phyloP scores from a whole-genome alignment of 768 basidiomycete genomes.

The Fomitopsis pulvina region DNA sequence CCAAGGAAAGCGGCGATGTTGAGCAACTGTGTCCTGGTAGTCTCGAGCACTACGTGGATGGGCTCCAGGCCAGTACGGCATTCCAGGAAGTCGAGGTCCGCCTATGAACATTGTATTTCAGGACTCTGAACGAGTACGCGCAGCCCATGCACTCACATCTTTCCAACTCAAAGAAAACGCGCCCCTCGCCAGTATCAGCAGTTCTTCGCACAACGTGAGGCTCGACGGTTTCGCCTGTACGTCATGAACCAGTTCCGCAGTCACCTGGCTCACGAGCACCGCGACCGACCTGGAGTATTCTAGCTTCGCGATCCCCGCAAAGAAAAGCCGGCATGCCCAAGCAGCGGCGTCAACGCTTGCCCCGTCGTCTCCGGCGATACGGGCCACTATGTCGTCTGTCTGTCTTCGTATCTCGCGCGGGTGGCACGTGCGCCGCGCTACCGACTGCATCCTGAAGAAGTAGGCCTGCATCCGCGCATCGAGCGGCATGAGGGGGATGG shows the following conservation, averaged over 20 bases:
- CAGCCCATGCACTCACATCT: no score
- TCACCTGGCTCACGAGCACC: neutral
- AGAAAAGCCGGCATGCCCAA: neutral
- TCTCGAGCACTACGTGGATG: neutral
- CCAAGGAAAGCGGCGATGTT: slow-evolving; percentile 5
- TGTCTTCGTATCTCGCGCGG: neutral
- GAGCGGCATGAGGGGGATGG: neutral
- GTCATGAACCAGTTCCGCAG: neutral
- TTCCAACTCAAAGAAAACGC: neutral
- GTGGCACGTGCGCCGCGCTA: slow-evolving; percentile 1
- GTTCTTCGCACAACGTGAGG: no score
- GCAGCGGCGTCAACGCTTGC: neutral
- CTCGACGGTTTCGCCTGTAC: neutral
- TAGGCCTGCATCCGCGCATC: slow-evolving; percentile 3
- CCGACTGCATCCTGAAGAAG: slow-evolving; percentile 3
- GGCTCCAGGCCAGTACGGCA: neutral
- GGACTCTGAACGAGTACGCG: neutral
- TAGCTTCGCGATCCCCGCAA: neutral
- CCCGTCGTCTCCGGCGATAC: neutral
- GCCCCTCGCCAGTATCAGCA: neutral
- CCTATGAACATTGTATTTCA: neutral
- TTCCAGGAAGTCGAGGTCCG: neutral
- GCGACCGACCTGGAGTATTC: slow-evolving; percentile 5
- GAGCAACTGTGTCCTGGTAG: neutral
- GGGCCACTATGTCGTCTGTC: neutral